Evolutionary conservation across 805 yeast species (phyloP).

Genomic region (Metschnikowia amazonensis): DNA sequence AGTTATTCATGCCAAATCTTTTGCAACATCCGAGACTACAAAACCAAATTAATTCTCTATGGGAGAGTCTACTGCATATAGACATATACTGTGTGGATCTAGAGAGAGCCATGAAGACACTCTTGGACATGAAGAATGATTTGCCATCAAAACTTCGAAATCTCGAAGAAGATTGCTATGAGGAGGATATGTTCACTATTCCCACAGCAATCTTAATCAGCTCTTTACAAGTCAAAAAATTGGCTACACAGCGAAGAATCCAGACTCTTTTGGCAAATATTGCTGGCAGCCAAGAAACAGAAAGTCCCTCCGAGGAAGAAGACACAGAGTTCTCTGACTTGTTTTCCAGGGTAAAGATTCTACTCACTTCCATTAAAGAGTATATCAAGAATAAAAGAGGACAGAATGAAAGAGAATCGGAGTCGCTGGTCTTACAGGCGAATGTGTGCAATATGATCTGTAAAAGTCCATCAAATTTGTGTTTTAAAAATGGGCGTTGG

Average conservation of each 20-base stretch:
- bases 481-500: constrained; percentile 12
- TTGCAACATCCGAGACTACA: background rate
- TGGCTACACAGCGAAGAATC: background rate
- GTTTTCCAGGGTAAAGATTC: background rate
- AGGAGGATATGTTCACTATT: background rate
- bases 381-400: background rate
- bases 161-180: background rate
- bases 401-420: background rate
- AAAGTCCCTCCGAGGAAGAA: background rate
- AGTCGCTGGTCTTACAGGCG: background rate
- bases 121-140: background rate
- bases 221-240: constrained; percentile 1
- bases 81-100: background rate
- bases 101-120: constrained; percentile 1
- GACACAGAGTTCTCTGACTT: background rate
- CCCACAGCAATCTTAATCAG: background rate
- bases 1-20: background rate
- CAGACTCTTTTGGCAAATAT: background rate
- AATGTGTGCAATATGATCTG: constrained; percentile 5
- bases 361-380: background rate
- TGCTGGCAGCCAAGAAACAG: background rate
- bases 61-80: background rate
- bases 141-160: background rate
- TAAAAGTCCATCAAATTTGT: constrained; percentile 2
- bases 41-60: background rate